Evolutionary conservation across 768 basidiomycete genomes (phyloP), one percentile per base, ranked within the genome.

Genomic region (Collybia nuda): DNA sequence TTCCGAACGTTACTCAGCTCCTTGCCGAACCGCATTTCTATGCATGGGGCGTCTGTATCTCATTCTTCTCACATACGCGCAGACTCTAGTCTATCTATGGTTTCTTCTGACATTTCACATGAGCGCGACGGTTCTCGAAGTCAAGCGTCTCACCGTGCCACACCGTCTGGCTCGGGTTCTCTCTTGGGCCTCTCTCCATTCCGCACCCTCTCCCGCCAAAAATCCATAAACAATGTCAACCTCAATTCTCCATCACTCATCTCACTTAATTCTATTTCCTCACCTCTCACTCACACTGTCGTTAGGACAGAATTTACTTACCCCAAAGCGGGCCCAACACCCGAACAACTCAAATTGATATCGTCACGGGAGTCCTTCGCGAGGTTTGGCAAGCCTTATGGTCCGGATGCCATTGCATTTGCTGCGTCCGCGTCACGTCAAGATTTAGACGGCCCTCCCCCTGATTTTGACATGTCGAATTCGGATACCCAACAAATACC

Each of bases 371-470:
- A 90, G 57, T 74, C 75, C 2, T 73, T 91, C 51, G 80, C 77
- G 32, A 73, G 78, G 51, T 93, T 90, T 57, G 88, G 86, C 1
- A 70, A 86, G 48, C 90, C 90, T 18, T 92, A 88, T 57, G 89
- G 90, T 0, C 67, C 78, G 9, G 89, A 85, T 59, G 90, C 88
- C 3, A 73, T 86, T 23, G 84, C 84, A 26, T 88, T 73, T 59
- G 81, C 79, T 6, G 74, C 77, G 26, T 78, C 79, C 12, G 57
- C 73, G 19, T 81, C 78, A 36, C 68, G 74, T 42, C 67, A 69
- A 24, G 67, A 71, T 32, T 59, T 79, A 58, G 66, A 67, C 15
- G 63, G 67, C 2, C 80, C 79, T 1, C 84, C 80, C 0, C 85
- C 84, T 14, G 80, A 74, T 42, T 85, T 85, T 60, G 78, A 82